phyloP scores from a whole-genome alignment of 306 rosid species.

The Gleditsia sinensis region DNA sequence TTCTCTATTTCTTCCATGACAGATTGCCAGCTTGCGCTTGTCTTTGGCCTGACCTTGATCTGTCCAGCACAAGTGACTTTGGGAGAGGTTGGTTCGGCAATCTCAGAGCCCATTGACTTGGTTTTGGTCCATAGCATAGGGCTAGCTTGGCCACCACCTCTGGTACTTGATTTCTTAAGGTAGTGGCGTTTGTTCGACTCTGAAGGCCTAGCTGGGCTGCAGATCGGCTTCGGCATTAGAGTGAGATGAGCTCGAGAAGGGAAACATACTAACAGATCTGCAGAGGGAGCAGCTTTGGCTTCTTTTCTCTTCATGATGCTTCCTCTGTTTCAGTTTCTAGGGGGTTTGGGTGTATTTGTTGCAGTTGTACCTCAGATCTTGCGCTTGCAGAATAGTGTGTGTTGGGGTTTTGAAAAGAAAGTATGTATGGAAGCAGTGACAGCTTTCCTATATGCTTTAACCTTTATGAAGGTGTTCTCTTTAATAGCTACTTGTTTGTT shows the following conservation, averaged over 20 bases:
- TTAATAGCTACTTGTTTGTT: conserved; percentile 33
- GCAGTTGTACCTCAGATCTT: conserved; percentile 36
- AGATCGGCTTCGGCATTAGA: conserved; percentile 78
- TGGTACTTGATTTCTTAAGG: conserved; percentile 55
- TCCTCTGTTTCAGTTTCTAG: neutral
- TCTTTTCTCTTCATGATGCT: conserved; percentile 56
- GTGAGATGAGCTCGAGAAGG: conserved; percentile 77
- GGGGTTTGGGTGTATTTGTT: neutral
- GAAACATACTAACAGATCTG: conserved; percentile 87
- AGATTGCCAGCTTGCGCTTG: conserved; percentile 74
- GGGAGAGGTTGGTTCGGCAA: conserved; percentile 87
- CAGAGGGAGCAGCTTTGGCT: conserved; percentile 57
- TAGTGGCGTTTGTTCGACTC: conserved; percentile 55
- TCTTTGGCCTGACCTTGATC: conserved; percentile 74
- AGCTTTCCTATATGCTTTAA: conserved; percentile 58
- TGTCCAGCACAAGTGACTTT: conserved; percentile 96
- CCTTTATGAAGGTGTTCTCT: conserved; percentile 45
- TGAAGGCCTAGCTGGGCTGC: conserved; percentile 79
- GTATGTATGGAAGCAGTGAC: conserved; percentile 45
- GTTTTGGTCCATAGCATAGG: conserved; percentile 77
- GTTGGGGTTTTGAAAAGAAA: conserved; percentile 54
- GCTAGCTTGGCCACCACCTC: conserved; percentile 51
- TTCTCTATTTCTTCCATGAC: conserved; percentile 97
- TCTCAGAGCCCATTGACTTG: conserved; percentile 64
- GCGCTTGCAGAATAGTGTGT: conserved; percentile 26